These are phyloP conservation scores for Drechslerella dactyloides DNA, from an alignment of 2,329 filamentous ascomycete genomes.

Conservation along the genomic window DNA sequence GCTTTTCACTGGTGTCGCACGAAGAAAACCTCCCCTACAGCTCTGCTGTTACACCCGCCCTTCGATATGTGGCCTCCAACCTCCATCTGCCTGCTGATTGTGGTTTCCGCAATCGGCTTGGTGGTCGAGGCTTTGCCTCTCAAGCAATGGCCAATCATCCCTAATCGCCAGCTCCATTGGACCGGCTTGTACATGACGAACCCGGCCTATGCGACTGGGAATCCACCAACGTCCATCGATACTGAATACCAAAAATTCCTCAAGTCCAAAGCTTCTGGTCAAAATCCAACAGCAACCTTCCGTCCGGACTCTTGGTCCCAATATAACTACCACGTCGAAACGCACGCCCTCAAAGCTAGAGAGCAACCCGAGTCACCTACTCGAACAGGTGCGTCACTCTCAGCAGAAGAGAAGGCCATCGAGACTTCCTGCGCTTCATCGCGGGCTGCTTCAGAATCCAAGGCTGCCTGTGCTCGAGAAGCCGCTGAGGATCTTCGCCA, in stretches of 20 bases:
- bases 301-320: slow-evolving; percentile 36
- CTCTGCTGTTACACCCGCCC: not conserved
- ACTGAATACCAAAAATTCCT: slow-evolving; percentile 18
- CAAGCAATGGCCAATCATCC: slow-evolving; percentile 28
- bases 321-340: slow-evolving; percentile 34
- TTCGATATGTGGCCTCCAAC: slow-evolving; percentile 11
- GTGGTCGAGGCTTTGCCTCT: slow-evolving; percentile 16
- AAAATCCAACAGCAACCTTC: slow-evolving; percentile 19
- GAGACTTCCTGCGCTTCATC: not conserved
- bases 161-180: slow-evolving; percentile 29
- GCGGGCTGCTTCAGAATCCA: slow-evolving; percentile 12
- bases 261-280: slow-evolving; percentile 20
- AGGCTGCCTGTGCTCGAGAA: slow-evolving; percentile 13
- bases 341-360: not conserved
- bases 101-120: not conserved
- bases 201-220: slow-evolving; percentile 9
- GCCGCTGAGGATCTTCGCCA: slow-evolving; percentile 16
- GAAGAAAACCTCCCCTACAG: too few species aligned
- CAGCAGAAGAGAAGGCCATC: not conserved
- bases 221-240: slow-evolving; percentile 2
- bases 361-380: slow-evolving; percentile 1
- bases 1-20: too few species aligned
- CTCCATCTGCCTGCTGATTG: slow-evolving; percentile 16
- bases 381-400: not conserved
- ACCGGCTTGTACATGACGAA: slow-evolving; percentile 13